Percentiles rank a stretch among this genome's conserved stretches.
Evolutionary conservation across 2,329 filamentous ascomycete species (phyloP).

Genomic region (Arthrinium puccinioides): DNA sequence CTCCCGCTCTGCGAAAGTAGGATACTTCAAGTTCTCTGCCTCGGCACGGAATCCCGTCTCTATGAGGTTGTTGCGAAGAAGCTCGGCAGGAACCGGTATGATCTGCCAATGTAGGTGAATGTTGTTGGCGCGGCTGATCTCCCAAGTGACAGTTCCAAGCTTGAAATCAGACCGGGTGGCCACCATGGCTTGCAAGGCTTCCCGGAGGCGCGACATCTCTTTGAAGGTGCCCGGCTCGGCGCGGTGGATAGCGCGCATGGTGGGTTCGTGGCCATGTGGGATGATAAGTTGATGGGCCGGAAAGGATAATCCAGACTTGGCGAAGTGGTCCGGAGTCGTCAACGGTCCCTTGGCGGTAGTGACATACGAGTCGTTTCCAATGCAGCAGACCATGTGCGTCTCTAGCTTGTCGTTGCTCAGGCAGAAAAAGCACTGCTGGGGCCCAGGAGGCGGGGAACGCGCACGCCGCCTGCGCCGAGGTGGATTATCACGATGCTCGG

Average conservation of each 20-base stretch:
- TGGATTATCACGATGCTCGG: constrained; percentile 35
- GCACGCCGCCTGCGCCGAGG: constrained; percentile 33
- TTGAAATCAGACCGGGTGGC: constrained; percentile 42
- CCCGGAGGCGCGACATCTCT: constrained; percentile 81
- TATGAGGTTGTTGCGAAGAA: constrained; percentile 66
- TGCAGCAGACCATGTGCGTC: constrained; percentile 82
- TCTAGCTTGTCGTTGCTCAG: constrained; percentile 78
- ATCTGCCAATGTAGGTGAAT: constrained; percentile 95
- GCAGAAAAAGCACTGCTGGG: constrained; percentile 90
- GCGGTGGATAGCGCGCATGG: constrained; percentile 60
- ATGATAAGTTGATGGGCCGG: constrained; percentile 89
- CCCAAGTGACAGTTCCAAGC: constrained; percentile 83
- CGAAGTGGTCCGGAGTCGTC: constrained; percentile 62
- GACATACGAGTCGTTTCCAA: constrained; percentile 80
- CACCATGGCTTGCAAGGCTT: constrained; percentile 74
- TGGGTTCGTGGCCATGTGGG: constrained; percentile 74
- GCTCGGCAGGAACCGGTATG: constrained; percentile 63
- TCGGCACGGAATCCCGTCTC: constrained; percentile 86
- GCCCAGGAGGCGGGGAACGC: constrained; percentile 55
- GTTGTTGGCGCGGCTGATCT: constrained; percentile 74
- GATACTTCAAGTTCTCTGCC: constrained; percentile 64
- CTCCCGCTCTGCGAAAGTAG: constrained; percentile 40
- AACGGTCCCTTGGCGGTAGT: constrained; percentile 91
- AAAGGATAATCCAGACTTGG: constrained; percentile 57
- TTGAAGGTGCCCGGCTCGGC: constrained; percentile 47